Evolutionary conservation across 2,329 filamentous ascomycete genomes (phyloP).

Genomic region (Myriosclerotinia scirpicola): DNA sequence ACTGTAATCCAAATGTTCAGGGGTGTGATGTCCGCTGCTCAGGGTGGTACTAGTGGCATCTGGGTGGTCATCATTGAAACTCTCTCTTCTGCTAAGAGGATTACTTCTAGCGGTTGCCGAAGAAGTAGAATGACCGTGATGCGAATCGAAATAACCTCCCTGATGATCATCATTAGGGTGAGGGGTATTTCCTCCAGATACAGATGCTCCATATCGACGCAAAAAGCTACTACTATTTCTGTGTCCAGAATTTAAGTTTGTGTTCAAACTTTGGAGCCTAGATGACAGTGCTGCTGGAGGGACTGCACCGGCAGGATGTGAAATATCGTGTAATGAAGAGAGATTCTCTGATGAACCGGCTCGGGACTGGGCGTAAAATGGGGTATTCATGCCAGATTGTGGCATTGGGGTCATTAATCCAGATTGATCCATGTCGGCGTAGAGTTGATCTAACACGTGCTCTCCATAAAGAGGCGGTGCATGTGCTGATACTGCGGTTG

Average conservation of each 20-base stretch:
- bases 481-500: constrained; percentile 54
- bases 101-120: constrained; percentile 35
- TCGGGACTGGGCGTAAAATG: constrained; percentile 70
- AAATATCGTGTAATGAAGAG: constrained; percentile 53
- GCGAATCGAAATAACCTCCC: constrained; percentile 32
- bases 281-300: constrained; percentile 59
- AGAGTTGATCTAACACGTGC: constrained; percentile 86
- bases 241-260: constrained; percentile 60
- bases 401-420: constrained; percentile 78
- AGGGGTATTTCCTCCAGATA: constrained; percentile 41
- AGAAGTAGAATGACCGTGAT: constrained; percentile 28
- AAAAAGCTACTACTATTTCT: constrained; percentile 37
- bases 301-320: constrained; percentile 46
- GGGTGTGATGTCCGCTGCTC: constrained; percentile 53
- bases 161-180: constrained; percentile 27
- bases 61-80: constrained; percentile 28
- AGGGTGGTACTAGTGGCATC: constrained; percentile 45
- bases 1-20: constrained; percentile 56
- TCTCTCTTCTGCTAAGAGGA: constrained; percentile 47
- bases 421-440: constrained; percentile 78
- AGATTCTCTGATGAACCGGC: constrained; percentile 82
- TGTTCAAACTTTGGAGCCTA: constrained; percentile 69
- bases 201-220: constrained; percentile 36
- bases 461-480: constrained; percentile 93
- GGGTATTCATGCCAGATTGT: constrained; percentile 75